Percentiles rank a stretch among this genome's conserved stretches.
These are phyloP conservation scores for Fusarium sp. DNA, from an alignment of 2,329 filamentous ascomycete genomes.

Conservation along the genomic window DNA sequence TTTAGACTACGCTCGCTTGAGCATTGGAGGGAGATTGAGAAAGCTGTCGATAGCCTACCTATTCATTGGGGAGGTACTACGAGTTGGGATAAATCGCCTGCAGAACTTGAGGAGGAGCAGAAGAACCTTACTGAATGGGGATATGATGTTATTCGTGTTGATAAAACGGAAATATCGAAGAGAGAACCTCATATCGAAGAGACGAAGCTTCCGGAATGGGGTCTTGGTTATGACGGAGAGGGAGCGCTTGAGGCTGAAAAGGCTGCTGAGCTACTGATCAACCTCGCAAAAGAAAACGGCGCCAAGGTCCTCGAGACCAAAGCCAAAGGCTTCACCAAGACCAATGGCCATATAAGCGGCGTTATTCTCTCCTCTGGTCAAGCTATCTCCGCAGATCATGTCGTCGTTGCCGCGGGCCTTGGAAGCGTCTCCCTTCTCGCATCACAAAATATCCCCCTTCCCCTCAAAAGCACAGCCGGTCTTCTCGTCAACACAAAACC, in stretches of 20 bases:
- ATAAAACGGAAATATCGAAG: not conserved
- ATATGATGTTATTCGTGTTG: not conserved
- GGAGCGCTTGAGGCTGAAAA: conserved; percentile 22
- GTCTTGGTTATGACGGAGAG: conserved; percentile 11
- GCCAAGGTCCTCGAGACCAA: not conserved
- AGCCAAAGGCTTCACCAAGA: not conserved
- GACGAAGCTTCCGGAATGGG: conserved; percentile 2
- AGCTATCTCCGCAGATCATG: not conserved
- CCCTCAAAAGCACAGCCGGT: not conserved
- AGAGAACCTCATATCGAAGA: not conserved
- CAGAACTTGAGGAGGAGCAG: not conserved
- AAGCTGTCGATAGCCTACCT: not conserved
- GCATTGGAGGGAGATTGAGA: conserved; percentile 12
- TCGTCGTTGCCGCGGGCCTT: conserved; percentile 20
- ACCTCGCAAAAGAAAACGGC: not conserved
- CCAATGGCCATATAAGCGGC: not conserved
- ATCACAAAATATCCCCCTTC: conserved; percentile 1
- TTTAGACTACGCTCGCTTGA: conserved; percentile 12
- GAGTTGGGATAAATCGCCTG: conserved; percentile 2
- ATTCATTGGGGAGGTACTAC: conserved; percentile 14
- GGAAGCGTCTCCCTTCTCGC: conserved; percentile 21
- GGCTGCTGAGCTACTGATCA: conserved; percentile 7
- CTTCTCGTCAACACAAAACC: conserved; percentile 23
- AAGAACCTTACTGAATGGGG: conserved; percentile 14
- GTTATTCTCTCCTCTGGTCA: conserved; percentile 10